Base-by-base conservation (phyloP, 75 land plant species). In the Azolla pinnata region DNA sequence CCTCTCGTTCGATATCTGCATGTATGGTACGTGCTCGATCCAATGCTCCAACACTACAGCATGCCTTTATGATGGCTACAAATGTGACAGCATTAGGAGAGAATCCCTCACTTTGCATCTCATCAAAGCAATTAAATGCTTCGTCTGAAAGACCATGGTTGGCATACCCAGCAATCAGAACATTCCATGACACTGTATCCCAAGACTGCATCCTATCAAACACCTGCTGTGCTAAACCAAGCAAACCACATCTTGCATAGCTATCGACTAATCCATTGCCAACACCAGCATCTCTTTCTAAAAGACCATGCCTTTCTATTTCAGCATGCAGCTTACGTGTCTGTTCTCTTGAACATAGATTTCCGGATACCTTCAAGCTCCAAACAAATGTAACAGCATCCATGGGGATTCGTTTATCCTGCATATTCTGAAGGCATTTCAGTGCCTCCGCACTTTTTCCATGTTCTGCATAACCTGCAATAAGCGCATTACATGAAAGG, bases 231-330 rank as follows among this genome's bases (percentile, higher is more conserved):
- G 86, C 83, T 28, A 60, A 54, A 4, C 42, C 10, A 9, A 83
- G 48, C 33, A 59, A 73, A 27, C 86, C 83, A 0, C 73, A 71
- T 47, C 69, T 82, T 17, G 75, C 67, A 63, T 86, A 86, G 75
- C 82, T 71, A 31, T 82, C 83, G 18, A 86, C 52, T 1, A 86
- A 61, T 46, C 83, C 51, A 67, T 80, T 82, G 68, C 75, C 78
- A 1, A 79, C 24, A 24, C 71, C n/a, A 7, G 72, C 12, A 57
- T 74, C 40, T 9, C 52, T 68, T 44, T 61, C 33, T 21, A 79
- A 71, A 7, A 38, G 42, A 7, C 42, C 42, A 7, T 14, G 42
- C 14, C 42, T 38, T 38, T 38, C 42, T 7, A 38, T 38, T 14
- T 38, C 42, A 38, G 14, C 14, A 38, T 38, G 42, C 42, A 38